These are phyloP conservation scores for Cucumis melo DNA, from an alignment of 306 rosid species.

Conservation along the genomic window DNA sequence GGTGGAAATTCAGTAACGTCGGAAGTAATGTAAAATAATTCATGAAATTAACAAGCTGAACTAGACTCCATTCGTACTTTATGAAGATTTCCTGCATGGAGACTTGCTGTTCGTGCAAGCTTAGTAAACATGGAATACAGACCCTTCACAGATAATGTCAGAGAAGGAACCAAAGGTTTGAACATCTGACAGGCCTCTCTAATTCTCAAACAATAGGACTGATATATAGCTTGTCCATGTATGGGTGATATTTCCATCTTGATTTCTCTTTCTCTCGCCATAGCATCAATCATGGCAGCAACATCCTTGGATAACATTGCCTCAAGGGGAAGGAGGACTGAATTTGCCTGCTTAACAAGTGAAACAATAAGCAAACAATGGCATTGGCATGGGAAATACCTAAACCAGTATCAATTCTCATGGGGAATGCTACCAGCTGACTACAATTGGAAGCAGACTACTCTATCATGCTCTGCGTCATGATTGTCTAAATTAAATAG, in stretches of 20 bases:
- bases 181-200: conserved; percentile 65
- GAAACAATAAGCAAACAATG: conserved; percentile 18
- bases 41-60: conserved; percentile 7
- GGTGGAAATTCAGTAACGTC: conserved; percentile 2
- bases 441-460: neutral
- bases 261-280: conserved; percentile 59
- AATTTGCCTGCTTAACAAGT: conserved; percentile 48
- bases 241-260: conserved; percentile 72
- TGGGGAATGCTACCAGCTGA: neutral
- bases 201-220: conserved; percentile 64
- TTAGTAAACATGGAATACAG: conserved; percentile 73
- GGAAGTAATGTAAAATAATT: neutral
- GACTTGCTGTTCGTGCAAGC: conserved; percentile 84
- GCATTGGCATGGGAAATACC: conserved; percentile 6
- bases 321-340: conserved; percentile 83
- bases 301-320: conserved; percentile 82
- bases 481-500: neutral
- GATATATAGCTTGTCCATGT: conserved; percentile 96
- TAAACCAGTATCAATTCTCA: neutral
- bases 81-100: conserved; percentile 94
- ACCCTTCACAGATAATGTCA: conserved; percentile 68
- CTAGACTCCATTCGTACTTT: conserved; percentile 43
- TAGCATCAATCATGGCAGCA: conserved; percentile 76
- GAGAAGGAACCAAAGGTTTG: conserved; percentile 66
- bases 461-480: neutral